phyloP scores from a whole-genome alignment of 2,329 filamentous ascomycete genomes.

The Cercospora beticola region DNA sequence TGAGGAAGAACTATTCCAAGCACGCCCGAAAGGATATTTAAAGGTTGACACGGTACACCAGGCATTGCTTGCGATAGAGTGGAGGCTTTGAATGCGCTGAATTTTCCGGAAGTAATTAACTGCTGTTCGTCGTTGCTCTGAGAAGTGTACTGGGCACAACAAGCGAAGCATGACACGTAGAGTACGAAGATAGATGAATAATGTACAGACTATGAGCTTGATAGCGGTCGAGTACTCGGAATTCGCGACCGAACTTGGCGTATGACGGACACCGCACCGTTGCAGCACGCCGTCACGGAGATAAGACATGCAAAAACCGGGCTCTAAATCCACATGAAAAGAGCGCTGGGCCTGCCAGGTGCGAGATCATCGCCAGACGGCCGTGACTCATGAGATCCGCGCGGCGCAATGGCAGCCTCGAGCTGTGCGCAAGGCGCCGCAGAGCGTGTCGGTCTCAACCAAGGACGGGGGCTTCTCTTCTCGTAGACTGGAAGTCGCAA shows the following conservation, averaged over 20 bases:
- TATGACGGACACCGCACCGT: not conserved
- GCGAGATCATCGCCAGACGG: not conserved
- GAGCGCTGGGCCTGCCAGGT: not conserved
- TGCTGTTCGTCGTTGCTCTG: not conserved
- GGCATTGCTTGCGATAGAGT: not conserved
- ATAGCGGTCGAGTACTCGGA: not conserved
- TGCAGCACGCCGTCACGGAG: not conserved
- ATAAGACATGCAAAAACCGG: not conserved
- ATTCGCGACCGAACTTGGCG: not conserved
- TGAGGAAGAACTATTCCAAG: constrained; percentile 44
- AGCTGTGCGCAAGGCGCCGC: not conserved
- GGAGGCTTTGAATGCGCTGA: not conserved
- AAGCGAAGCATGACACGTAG: not conserved
- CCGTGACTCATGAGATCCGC: not conserved
- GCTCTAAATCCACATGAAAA: not conserved
- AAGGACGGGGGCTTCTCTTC: not conserved
- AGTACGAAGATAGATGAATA: not conserved
- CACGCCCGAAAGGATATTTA: constrained; percentile 45
- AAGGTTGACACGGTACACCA: not conserved
- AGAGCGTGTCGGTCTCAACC: not conserved
- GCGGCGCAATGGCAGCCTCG: not conserved
- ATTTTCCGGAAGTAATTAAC: not conserved
- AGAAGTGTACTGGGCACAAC: not conserved
- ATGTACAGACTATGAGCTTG: not conserved
- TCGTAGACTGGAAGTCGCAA: not conserved